Evolutionary conservation across 805 yeast genomes (phyloP), one percentile per base, ranked within the genome.

Genomic region (Millerago galiae): DNA sequence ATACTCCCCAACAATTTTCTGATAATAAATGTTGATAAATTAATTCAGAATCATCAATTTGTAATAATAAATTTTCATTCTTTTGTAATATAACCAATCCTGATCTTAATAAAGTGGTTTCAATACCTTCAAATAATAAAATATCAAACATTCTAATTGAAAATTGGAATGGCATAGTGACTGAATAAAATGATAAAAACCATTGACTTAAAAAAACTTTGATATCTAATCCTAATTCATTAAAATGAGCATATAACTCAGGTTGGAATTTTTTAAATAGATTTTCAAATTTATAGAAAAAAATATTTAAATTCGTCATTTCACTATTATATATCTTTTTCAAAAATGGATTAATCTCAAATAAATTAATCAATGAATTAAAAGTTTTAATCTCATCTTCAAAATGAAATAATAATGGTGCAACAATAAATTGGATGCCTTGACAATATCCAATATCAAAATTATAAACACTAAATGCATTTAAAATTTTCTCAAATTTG

Each of bases 361-460:
- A 76, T 31, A 79, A 63, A 36, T 72, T 70, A 24, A 77, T 71
- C 44, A 80, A 62, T 10, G 75, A 67, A 56, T 67, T 79, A 59
- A 72, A 79, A 14, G 70, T 78, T 38, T 53, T 51, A 51, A 65
- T 59, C 55, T 56, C 67, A 49, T 55, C 45, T 10, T 38, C 42
- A 58, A 66, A 66, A 43, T 70, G 71, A 52, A 68, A 68, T 45
- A 73, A 65, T 31, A 79, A 61, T 5, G 79, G 77, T 2, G 82
- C 83, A 11, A 78, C 83, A 35, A 79, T 61, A 51, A 80, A 80
- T 21, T 81, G 70, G 15, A 80, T 61, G 7, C 86, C 86, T 56
- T 79, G 86, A 55, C 86, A 79, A 53, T 79, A 79, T 10, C 86
- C 86, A 50, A 79, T 73, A 50, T 79, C 81, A 40, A 71, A 70